These are phyloP conservation scores for Leccinellum albellum DNA, from an alignment of 768 basidiomycete species.

Conservation along the genomic window DNA sequence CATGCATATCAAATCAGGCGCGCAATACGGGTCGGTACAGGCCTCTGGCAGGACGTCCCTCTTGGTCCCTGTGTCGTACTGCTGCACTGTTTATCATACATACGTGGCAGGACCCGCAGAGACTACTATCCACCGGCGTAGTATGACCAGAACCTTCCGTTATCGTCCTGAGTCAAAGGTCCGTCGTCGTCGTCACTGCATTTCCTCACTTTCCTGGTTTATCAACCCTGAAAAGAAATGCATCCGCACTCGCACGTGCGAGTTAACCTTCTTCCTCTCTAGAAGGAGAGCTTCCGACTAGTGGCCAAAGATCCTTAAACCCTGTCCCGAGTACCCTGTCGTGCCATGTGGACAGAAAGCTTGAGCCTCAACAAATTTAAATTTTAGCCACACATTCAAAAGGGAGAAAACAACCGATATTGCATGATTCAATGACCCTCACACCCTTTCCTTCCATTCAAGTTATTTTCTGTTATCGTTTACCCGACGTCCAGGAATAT, in stretches of 20 bases:
- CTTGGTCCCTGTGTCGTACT: neutral
- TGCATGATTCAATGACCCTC: neutral
- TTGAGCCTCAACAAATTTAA: neutral
- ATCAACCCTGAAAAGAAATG: neutral
- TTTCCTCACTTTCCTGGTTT: neutral
- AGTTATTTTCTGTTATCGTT: neutral
- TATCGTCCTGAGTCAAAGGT: neutral
- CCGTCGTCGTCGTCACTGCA: neutral
- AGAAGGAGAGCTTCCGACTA: neutral
- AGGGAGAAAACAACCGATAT: neutral
- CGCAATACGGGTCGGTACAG: conserved; percentile 5
- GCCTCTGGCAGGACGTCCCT: neutral
- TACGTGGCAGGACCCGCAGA: neutral
- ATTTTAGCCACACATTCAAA: neutral
- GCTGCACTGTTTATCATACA: neutral
- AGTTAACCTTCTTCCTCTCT: neutral
- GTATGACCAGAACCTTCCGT: neutral
- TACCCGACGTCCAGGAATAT: conserved; percentile 4
- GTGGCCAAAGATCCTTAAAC: neutral
- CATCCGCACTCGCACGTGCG: neutral
- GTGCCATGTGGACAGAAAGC: neutral
- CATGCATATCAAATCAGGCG: neutral
- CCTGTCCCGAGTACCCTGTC: neutral
- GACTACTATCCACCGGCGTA: neutral
- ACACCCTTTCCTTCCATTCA: neutral